Evolutionary conservation across 2,329 filamentous ascomycete genomes (phyloP).

Genomic region (Colletotrichum godetiae): DNA sequence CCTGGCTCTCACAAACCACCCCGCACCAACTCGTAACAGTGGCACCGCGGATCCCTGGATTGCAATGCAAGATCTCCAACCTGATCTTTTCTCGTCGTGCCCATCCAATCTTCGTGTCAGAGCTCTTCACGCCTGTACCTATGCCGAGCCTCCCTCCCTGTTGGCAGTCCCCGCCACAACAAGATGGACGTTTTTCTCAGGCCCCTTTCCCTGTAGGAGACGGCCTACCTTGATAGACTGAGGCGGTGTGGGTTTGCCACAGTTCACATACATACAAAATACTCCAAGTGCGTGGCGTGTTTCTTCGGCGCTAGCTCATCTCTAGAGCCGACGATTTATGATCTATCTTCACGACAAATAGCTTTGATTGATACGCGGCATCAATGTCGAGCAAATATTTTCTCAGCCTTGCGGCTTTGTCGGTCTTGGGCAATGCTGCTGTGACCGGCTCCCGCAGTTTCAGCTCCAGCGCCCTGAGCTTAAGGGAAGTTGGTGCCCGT

Average conservation of each 20-base stretch:
- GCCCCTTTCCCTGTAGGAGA: neutral
- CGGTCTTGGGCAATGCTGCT: neutral
- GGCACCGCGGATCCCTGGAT: neutral
- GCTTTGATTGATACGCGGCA: neutral
- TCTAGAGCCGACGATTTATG: neutral
- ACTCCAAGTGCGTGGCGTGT: neutral
- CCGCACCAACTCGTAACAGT: conserved; percentile 1
- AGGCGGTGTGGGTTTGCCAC: neutral
- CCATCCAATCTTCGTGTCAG: neutral
- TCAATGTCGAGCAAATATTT: neutral
- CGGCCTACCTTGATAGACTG: neutral
- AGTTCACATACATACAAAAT: neutral
- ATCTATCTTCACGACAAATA: neutral
- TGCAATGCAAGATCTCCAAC: neutral
- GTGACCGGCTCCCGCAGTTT: conserved; percentile 33
- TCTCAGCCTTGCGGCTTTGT: neutral
- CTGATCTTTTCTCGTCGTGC: neutral
- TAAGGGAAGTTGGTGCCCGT: conserved; percentile 49
- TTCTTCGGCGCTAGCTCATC: neutral
- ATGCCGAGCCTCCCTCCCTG: neutral
- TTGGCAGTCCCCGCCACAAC: neutral
- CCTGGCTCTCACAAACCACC: neutral
- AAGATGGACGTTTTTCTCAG: neutral
- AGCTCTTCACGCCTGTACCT: neutral
- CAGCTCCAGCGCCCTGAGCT: conserved; percentile 42